Percentiles rank a stretch among this genome's conserved stretches.
Evolutionary conservation across 129 eudicot genomes (phyloP).

Genomic region (Saussurea involucrata): DNA sequence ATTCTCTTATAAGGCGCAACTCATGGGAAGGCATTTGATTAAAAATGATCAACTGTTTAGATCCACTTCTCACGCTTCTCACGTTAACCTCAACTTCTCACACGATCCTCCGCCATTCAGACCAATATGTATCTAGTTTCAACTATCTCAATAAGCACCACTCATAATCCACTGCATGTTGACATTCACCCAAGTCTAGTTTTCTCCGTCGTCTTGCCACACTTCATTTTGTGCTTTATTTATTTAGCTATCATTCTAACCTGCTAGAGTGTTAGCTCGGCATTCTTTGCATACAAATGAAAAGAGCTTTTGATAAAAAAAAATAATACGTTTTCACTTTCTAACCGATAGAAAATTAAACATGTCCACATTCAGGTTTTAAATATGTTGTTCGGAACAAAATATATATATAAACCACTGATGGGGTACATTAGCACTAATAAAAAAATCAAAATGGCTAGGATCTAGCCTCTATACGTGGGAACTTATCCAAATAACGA

Average conservation of each 20-base stretch:
- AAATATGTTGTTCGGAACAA: not conserved
- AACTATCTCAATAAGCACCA: not conserved
- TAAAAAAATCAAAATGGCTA: not conserved
- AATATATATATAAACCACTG: not conserved
- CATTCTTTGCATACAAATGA: not conserved
- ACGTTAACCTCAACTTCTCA: too few species aligned
- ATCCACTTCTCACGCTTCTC: too few species aligned
- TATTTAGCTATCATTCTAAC: not conserved
- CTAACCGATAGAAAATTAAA: not conserved
- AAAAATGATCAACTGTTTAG: too few species aligned
- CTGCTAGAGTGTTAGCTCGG: not conserved
- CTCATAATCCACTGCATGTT: not conserved
- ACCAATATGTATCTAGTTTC: not conserved
- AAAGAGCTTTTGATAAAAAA: not conserved
- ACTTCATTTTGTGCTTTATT: not conserved
- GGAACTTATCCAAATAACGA: not conserved
- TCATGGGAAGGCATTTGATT: too few species aligned
- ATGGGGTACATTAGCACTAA: not conserved
- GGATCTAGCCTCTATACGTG: not conserved
- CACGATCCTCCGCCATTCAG: too few species aligned
- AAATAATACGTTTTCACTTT: not conserved
- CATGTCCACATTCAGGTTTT: not conserved
- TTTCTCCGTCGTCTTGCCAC: not conserved
- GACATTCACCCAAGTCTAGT: not conserved
- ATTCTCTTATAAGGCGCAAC: too few species aligned